Evolutionary conservation across 495 filamentous ascomycete genomes (phyloP).

Genomic region (Geopyxis carbonaria): DNA sequence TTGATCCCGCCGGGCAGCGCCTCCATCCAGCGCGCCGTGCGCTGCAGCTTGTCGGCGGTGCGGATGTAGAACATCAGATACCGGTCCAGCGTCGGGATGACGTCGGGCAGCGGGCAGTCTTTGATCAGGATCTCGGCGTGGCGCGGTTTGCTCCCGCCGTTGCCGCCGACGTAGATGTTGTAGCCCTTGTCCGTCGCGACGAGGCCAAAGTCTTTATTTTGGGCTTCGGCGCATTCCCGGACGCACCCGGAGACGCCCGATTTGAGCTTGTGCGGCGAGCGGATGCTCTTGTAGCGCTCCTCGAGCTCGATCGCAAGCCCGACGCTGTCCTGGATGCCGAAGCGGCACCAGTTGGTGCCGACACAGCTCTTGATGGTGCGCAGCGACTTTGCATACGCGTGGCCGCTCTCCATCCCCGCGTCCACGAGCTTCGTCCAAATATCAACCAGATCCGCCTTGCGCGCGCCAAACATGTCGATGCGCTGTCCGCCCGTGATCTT

Average conservation of each 20-base stretch:
- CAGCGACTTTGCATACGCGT: conserved; percentile 86
- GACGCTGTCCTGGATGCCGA: conserved; percentile 88
- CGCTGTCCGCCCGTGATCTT: conserved; percentile 94
- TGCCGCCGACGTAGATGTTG: conserved; percentile 88
- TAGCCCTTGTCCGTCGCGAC: conserved; percentile 91
- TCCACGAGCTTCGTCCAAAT: conserved; percentile 79
- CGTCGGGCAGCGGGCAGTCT: conserved; percentile 72
- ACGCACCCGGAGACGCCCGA: conserved; percentile 85
- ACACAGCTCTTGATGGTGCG: conserved; percentile 92
- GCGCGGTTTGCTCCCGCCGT: conserved; percentile 74
- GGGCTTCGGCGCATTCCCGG: conserved; percentile 85
- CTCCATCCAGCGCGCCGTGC: conserved; percentile 88
- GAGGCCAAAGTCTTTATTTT: conserved; percentile 52
- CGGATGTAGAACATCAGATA: conserved; percentile 96
- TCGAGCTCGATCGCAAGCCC: conserved; percentile 88
- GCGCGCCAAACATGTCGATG: conserved; percentile 90
- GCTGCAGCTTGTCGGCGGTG: conserved; percentile 85
- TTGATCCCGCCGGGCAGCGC: conserved; percentile 69
- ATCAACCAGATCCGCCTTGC: conserved; percentile 74
- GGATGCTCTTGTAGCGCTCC: conserved; percentile 87
- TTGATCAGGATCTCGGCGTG: conserved; percentile 82
- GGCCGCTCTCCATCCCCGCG: conserved; percentile 88
- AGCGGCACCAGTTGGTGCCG: conserved; percentile 88
- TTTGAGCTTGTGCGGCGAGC: conserved; percentile 86
- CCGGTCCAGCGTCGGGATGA: conserved; percentile 74